Evolutionary conservation across 23 red algal genomes (phyloP).

Genomic region (Cyanidioschyzon merolae): DNA sequence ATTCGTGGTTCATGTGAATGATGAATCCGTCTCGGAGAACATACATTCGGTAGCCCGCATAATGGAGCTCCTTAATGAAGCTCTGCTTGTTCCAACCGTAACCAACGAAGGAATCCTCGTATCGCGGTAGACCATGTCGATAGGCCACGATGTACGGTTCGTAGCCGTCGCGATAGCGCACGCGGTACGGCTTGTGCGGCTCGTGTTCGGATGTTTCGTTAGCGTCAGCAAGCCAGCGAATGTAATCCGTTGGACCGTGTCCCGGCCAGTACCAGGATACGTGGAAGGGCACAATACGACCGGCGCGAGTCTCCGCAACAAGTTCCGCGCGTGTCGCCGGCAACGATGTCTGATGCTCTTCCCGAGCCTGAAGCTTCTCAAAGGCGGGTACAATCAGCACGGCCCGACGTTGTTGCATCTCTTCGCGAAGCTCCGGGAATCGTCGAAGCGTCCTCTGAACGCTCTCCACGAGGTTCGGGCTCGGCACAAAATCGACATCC

Average conservation of each 20-base stretch:
- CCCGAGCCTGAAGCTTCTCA: background rate
- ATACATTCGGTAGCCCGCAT: conserved; percentile 28
- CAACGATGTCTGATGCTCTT: background rate
- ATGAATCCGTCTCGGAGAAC: conserved; percentile 35
- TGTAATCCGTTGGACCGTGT: background rate
- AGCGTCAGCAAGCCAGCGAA: conserved; percentile 7
- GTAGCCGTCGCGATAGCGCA: conserved; percentile 42
- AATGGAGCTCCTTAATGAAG: conserved; percentile 36
- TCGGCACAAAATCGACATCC: conserved; percentile 68
- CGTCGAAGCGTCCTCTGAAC: conserved; percentile 14
- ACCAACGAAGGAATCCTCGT: conserved; percentile 81
- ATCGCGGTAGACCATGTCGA: conserved; percentile 26
- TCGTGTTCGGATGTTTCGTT: conserved; percentile 5
- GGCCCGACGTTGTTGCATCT: conserved; percentile 4
- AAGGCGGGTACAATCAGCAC: conserved; percentile 10
- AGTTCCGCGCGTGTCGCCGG: conserved; percentile 39
- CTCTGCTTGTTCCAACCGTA: conserved; percentile 92
- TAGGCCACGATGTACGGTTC: conserved; percentile 71
- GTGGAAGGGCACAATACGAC: conserved; percentile 23
- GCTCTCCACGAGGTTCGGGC: background rate
- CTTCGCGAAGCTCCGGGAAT: conserved; percentile 13
- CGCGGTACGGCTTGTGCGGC: conserved; percentile 23
- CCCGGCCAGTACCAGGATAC: conserved; percentile 9
- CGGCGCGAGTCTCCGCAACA: conserved; percentile 15
- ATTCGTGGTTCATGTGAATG: conserved; percentile 55